Conservation (phyloP, 139 green algal species). For the Nannochloris sp. region DNA sequence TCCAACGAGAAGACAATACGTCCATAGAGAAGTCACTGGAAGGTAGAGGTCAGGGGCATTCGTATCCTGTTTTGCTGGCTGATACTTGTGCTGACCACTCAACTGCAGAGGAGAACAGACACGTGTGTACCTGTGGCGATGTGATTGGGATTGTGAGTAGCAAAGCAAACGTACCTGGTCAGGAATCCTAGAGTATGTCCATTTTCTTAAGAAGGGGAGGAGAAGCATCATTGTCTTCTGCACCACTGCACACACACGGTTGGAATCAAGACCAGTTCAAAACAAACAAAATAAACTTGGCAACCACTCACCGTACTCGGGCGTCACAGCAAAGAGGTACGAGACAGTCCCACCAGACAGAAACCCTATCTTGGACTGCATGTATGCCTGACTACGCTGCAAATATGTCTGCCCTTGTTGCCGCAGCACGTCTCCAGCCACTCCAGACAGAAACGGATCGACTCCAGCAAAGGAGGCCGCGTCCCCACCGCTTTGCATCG, state of each 20-base stretch:
- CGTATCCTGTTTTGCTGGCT: conserved; percentile 75
- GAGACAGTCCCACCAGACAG: conserved; percentile 61
- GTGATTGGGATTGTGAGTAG: background rate
- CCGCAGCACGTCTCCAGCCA: conserved; percentile 37
- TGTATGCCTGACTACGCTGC: conserved; percentile 34
- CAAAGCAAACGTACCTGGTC: conserved; percentile 54
- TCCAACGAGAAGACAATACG: conserved; percentile 68
- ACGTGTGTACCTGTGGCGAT: background rate
- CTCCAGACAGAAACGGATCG: conserved; percentile 29
- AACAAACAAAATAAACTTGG: background rate
- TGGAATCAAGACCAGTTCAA: background rate
- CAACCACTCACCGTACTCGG: conserved; percentile 54
- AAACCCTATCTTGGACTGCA: conserved; percentile 55
- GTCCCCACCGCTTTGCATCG: background rate
- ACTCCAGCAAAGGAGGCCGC: background rate
- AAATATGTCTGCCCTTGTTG: conserved; percentile 41
- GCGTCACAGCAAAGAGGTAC: conserved; percentile 83
- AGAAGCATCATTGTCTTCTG: conserved; percentile 90
- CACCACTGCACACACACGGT: background rate
- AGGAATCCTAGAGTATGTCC: conserved; percentile 63
- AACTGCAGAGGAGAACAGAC: conserved; percentile 39
- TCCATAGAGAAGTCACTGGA: conserved; percentile 75
- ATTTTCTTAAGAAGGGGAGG: conserved; percentile 80
- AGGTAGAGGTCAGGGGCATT: conserved; percentile 97
- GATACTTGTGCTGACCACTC: conserved; percentile 68